A percentile compares a stretch with the other conserved stretches of the same genome.
phyloP scores from a whole-genome alignment of 768 basidiomycete genomes.

The Erythrobasidium yunnanense region DNA sequence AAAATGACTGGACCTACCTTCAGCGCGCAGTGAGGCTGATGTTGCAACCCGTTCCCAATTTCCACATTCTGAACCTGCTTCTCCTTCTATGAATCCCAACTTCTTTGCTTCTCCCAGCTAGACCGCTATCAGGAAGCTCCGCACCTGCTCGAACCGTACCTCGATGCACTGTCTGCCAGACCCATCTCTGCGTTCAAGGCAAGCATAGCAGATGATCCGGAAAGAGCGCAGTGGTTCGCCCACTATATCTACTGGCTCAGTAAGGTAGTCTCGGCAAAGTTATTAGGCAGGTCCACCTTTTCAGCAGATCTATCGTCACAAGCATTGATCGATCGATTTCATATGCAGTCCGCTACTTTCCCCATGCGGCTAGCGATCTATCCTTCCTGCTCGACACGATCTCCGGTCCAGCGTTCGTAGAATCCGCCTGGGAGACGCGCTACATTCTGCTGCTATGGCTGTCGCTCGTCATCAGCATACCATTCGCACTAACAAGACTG shows the following conservation, averaged over 20 bases:
- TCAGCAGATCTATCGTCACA: too few species aligned
- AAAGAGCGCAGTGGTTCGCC: conserved; percentile 42
- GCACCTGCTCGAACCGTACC: conserved; percentile 77
- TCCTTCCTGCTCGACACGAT: conserved; percentile 62
- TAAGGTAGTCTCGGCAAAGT: conserved; percentile 82
- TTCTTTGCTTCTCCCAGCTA: conserved; percentile 50
- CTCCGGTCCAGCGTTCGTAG: conserved; percentile 39
- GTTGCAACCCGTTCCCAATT: neutral
- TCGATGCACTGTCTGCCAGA: conserved; percentile 67
- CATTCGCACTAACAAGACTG: conserved; percentile 59
- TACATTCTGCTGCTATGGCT: conserved; percentile 83
- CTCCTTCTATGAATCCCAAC: neutral
- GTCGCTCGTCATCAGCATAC: conserved; percentile 84
- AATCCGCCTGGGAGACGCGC: conserved; percentile 63
- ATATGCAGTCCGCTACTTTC: conserved; percentile 94
- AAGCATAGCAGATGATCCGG: conserved; percentile 17
- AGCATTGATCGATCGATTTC: too few species aligned
- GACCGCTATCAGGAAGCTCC: conserved; percentile 85
- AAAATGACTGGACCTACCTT: neutral
- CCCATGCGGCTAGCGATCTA: conserved; percentile 76
- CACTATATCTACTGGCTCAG: conserved; percentile 64
- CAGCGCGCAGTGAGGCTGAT: neutral
- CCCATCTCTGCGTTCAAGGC: conserved; percentile 55
- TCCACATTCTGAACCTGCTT: neutral
- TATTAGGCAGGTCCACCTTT: conserved; percentile 69